Conservation (phyloP, 2,329 filamentous ascomycete species). For the Microdochium paspali region DNA sequence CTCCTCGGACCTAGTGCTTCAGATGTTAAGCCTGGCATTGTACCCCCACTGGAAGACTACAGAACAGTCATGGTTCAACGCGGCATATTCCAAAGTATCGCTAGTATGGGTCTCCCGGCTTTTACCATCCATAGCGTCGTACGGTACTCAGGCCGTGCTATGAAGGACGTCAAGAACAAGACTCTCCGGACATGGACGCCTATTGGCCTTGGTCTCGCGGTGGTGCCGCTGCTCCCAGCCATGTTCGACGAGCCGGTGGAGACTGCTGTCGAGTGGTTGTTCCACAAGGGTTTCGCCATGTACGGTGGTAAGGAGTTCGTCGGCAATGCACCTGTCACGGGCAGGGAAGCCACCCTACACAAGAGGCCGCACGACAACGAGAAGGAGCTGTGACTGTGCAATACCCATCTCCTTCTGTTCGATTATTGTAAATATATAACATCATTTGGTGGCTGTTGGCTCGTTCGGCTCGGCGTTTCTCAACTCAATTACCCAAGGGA, state of each 20-base stretch:
- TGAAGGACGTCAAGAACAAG: conserved; percentile 74
- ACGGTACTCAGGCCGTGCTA: conserved; percentile 73
- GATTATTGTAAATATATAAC: background rate
- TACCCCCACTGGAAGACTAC: conserved; percentile 78
- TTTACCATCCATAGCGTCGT: conserved; percentile 94
- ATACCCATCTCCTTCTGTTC: background rate
- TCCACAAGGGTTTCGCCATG: conserved; percentile 70
- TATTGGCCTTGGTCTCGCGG: conserved; percentile 70
- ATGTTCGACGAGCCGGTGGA: conserved; percentile 92
- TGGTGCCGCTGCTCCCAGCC: conserved; percentile 75
- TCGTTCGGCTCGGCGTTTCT: too few relatives aligned
- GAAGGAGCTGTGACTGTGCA: conserved; percentile 11
- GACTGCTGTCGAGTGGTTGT: conserved; percentile 79
- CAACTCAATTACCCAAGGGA: too few relatives aligned
- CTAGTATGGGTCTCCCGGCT: conserved; percentile 88
- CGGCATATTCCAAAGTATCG: conserved; percentile 81
- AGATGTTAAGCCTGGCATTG: conserved; percentile 26
- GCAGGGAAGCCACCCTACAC: conserved; percentile 37
- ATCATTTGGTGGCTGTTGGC: background rate
- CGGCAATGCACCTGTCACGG: conserved; percentile 42
- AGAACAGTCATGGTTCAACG: conserved; percentile 84
- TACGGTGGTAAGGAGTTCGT: conserved; percentile 56
- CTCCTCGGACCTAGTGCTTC: conserved; percentile 23
- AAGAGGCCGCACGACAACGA: conserved; percentile 35
- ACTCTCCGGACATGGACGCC: conserved; percentile 76